Conservation (phyloP, 192 early-diverging fungal species). For the Coemansia furcata region DNA sequence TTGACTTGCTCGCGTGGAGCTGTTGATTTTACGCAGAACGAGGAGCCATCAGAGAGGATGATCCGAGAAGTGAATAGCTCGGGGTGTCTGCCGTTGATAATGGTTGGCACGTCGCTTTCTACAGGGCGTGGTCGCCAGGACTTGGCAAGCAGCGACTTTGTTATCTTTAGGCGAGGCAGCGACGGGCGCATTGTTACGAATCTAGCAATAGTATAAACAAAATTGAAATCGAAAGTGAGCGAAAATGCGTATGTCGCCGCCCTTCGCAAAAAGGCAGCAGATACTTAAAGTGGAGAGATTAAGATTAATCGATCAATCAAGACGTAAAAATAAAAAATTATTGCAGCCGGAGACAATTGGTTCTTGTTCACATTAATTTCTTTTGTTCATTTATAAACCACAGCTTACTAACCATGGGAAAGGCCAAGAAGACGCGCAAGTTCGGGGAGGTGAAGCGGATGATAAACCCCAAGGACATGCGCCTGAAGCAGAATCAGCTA, state of each 20-base stretch:
- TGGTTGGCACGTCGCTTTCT: neutral
- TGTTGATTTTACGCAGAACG: constrained; percentile 76
- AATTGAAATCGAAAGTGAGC: neutral
- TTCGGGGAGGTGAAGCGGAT: constrained; percentile 94
- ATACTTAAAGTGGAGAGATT: neutral
- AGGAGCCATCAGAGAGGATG: constrained; percentile 85
- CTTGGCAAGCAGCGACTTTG: constrained; percentile 32
- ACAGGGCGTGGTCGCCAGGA: constrained; percentile 43
- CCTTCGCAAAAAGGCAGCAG: neutral
- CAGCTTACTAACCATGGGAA: constrained; percentile 57
- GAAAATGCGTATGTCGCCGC: neutral
- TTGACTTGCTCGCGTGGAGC: constrained; percentile 83
- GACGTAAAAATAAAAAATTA: neutral
- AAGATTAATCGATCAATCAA: neutral
- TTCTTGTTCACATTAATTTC: neutral
- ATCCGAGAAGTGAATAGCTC: constrained; percentile 81
- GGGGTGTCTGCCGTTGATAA: constrained; percentile 44
- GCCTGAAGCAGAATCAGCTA: constrained; percentile 67
- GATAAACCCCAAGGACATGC: constrained; percentile 84
- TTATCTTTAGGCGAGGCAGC: constrained; percentile 9
- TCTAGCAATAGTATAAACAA: neutral
- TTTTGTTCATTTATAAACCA: neutral
- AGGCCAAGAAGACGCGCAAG: constrained; percentile 90
- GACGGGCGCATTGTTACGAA: constrained; percentile 28
- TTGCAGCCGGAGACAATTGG: neutral